These are phyloP conservation scores for Piper longum DNA, from an alignment of 164 flowering plant genomes.

Conservation along the genomic window DNA sequence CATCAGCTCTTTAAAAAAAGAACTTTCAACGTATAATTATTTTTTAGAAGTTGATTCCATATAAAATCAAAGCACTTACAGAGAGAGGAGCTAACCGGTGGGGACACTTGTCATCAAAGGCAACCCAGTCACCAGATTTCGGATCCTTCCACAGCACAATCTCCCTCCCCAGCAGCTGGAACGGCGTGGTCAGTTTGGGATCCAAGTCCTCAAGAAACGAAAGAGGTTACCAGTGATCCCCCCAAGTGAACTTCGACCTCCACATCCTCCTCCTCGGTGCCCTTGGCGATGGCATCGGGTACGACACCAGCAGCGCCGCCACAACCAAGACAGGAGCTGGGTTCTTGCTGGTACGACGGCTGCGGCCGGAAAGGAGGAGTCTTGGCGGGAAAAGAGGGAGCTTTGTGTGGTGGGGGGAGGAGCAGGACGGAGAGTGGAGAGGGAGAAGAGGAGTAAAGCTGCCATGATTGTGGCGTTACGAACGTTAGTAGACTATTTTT, in stretches of 20 bases:
- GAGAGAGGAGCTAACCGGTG: conserved; percentile 95
- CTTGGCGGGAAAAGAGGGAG: background rate
- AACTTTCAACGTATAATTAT: too few relatives aligned
- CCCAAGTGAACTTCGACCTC: conserved; percentile 49
- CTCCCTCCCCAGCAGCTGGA: conserved; percentile 86
- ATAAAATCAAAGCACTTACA: conserved; percentile 19
- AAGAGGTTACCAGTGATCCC: conserved; percentile 96
- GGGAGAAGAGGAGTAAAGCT: background rate
- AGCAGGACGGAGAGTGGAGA: background rate
- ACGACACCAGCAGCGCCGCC: conserved; percentile 1
- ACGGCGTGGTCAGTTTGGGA: conserved; percentile 55
- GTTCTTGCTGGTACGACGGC: background rate
- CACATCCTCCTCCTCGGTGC: background rate
- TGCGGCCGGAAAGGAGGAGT: background rate
- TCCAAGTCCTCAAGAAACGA: conserved; percentile 85
- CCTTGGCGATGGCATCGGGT: background rate
- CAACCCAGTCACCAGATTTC: conserved; percentile 53
- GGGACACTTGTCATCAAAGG: conserved; percentile 86
- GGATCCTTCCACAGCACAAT: conserved; percentile 75
- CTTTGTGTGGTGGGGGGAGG: background rate
- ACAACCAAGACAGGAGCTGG: background rate
- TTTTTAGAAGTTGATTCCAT: background rate
- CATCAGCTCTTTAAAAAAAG: background rate
- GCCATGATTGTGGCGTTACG: background rate
- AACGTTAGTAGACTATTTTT: too few relatives aligned